Evolutionary conservation across 225 moss, liverwort and hornwort species (phyloP).

Genomic region (Pleurozium schreberi): DNA sequence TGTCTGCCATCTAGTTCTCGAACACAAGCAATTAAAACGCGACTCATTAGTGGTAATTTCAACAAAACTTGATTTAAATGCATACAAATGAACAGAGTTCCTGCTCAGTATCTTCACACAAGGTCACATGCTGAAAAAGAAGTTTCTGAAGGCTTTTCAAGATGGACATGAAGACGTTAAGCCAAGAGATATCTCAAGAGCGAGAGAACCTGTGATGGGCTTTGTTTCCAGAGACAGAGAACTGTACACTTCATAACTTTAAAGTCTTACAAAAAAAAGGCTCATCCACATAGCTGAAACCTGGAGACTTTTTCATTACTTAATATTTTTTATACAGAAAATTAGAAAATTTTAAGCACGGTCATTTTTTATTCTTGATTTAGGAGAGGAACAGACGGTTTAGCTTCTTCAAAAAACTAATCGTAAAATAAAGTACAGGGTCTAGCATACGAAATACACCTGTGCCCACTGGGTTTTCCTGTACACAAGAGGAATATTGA

Average conservation of each 20-base stretch:
- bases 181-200: background rate
- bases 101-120: background rate
- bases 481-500: background rate
- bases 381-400: background rate
- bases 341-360: background rate
- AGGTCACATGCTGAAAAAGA: background rate
- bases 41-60: background rate
- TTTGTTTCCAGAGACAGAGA: background rate
- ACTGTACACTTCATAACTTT: background rate
- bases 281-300: constrained; percentile 76
- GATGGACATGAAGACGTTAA: background rate
- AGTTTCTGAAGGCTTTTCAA: background rate
- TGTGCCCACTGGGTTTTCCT: constrained; percentile 93
- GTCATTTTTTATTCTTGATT: background rate
- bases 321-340: background rate
- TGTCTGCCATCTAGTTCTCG: constrained; percentile 24
- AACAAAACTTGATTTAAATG: background rate
- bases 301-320: constrained; percentile 8
- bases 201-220: background rate
- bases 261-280: background rate
- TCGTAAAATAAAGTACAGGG: background rate
- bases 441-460: constrained; percentile 24
- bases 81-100: background rate
- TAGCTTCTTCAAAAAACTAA: background rate
- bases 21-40: background rate